Percentiles rank a stretch among this genome's conserved stretches.
Evolutionary conservation across 73 alveolate species (phyloP).

Genomic region (Paramecium primaurelia): DNA sequence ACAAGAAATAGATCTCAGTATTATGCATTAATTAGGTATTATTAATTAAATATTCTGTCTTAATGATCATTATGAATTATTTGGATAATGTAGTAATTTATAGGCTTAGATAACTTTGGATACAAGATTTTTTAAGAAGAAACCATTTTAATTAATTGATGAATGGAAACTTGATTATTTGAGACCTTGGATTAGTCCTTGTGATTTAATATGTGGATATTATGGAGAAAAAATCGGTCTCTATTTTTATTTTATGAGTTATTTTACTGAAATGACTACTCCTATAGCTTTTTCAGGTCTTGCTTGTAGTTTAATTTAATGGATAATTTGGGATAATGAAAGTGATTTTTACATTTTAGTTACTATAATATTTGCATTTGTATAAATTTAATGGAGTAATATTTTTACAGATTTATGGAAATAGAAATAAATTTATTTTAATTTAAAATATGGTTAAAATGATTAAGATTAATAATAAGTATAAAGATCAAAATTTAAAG

Average conservation of each 20-base stretch:
- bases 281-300: not conserved
- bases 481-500: not conserved
- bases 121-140: not conserved
- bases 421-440: not conserved
- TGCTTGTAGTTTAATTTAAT: not conserved
- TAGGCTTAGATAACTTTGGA: not conserved
- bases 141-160: not conserved
- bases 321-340: conserved; percentile 28
- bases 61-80: conserved; percentile 28
- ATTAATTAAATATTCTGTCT: not conserved
- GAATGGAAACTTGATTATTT: not conserved
- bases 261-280: not conserved
- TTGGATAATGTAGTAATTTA: not conserved
- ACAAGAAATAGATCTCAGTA: not conserved
- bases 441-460: not conserved
- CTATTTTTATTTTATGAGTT: not conserved
- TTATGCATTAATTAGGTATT: not conserved
- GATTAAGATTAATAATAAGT: not conserved
- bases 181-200: not conserved
- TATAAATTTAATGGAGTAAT: not conserved
- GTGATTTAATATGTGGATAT: conserved; percentile 16
- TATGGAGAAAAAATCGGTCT: conserved; percentile 24
- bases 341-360: not conserved
- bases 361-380: not conserved
- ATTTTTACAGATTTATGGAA: not conserved